Base-by-base conservation (phyloP, 2,329 filamentous ascomycete genomes). In the Pseudophaeomoniella oleicola region DNA sequence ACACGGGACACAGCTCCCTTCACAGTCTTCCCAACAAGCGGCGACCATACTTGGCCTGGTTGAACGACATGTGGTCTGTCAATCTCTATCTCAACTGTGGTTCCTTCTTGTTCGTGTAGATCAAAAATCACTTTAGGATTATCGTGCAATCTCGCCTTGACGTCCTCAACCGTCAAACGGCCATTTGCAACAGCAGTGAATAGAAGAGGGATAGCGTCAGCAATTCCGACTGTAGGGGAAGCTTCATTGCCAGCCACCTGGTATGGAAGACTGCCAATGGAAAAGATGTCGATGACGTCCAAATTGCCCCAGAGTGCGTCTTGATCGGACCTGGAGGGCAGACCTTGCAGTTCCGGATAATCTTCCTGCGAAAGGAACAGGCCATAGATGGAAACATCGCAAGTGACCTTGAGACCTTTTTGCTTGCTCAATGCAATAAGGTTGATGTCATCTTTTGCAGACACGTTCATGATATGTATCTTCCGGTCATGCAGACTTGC, bases 91-190 rank as follows among this genome's bases (percentile, higher is more conserved):
- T 87, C 81, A 22, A 87, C 68, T 4, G 72, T 73, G 27, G 78
- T 77, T 40, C 76, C 76, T n/a, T 70, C 59, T 58, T 87, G 81
- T 47, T 87, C 81, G 45, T 87, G 81, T 35, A 87, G 70, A 62
- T 87, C 81, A 47, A 87, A 87, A 48, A 87, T 86, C 52, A 72
- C 71, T 62, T 80, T 81, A 2, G 81, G 81, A 53, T 85, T 86
- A 51, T 83, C 77, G 53, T 86, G 80, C 33, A 87, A 67, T 30
- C 78, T 74, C 38, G 60, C 53, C 52, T 73, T 78, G 53, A 87
- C 70, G 51, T 87, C 81, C 19, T 86, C 79, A 22, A 86, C 59
- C 3, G 77, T 82, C 48, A 87, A 58, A 49, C 69, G 77, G 42
- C 80, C 80, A 52, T 86, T 79, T 3, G 75, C 66, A 35, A 86